Evolutionary conservation across 257 asterid species (phyloP), one percentile per base, ranked within the genome.

Genomic region (Haberlea rhodopensis): DNA sequence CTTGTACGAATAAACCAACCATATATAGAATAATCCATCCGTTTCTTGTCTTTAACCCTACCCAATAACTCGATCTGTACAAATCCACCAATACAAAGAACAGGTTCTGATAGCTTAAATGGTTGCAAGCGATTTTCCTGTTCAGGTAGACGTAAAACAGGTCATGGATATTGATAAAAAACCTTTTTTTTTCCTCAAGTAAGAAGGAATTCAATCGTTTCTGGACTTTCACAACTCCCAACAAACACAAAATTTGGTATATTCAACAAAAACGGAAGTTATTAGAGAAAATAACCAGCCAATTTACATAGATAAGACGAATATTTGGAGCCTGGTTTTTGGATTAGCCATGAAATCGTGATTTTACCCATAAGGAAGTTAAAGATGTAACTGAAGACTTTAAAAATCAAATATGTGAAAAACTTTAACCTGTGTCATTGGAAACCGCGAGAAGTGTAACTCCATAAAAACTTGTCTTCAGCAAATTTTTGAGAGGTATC

Each of bases 401-500:
- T 60, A 57, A 49, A 67, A 37, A 4, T 23, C 27, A 19, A n/a
- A 57, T 5, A 52, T 5, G 1, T 22, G 53, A 53, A 29, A 60
- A 53, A 55, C 26, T 0, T 22, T 58, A 19, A 94, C 99, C 95
- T 84, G 95, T 58, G 24, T 57, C 95, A 94, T 87, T 2, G 84
- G 73, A 70, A 78, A 90, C 60, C 72, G 84, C 48, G 78, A 31
- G 99, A 90, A 46, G 84, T 75, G 70, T 83, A 90, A 5, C 94
- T 84, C 99, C 99, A 94, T 15, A 53, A 67, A 66, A 94, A 85
- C 75, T 71, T 81, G 82, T 90, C 91, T 52, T 90, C 94, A 64
- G 83, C 85, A 49, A 81, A 75, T 60, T 76, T 79, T 25, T 75
- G 70, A 53, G 71, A 71, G 69, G 57, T 19, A 15, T 66, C 77